Evolutionary conservation across 2,329 filamentous ascomycete species (phyloP).

Genomic region (Colletotrichum echinochloae): DNA sequence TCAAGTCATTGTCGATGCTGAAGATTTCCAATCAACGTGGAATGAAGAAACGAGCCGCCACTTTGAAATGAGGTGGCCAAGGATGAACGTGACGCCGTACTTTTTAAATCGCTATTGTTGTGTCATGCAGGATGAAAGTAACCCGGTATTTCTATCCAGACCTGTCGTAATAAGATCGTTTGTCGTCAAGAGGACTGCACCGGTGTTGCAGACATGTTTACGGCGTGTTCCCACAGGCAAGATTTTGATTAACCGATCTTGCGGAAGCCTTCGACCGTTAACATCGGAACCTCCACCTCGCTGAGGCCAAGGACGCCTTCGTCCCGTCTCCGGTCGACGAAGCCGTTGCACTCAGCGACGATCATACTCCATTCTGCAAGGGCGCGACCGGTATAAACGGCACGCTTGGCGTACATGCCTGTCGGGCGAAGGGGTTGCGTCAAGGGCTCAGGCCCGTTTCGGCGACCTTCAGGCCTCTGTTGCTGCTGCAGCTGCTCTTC

Average conservation of each 20-base stretch:
- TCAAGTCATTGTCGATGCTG: not conserved
- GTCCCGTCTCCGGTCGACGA: conserved; percentile 79
- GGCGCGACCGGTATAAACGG: conserved; percentile 76
- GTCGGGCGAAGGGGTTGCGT: conserved; percentile 60
- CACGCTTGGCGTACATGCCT: conserved; percentile 58
- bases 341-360: conserved; percentile 83
- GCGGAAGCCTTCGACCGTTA: conserved; percentile 58
- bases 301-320: conserved; percentile 76
- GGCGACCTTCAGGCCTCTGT: conserved; percentile 41
- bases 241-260: conserved; percentile 32
- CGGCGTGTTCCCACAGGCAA: not conserved
- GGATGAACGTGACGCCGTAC: not conserved
- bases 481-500: conserved; percentile 45
- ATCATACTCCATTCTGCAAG: conserved; percentile 84
- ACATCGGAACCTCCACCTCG: conserved; percentile 70
- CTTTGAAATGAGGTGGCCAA: not conserved
- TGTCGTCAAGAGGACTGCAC: not conserved
- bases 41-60: not conserved
- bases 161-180: conserved; percentile 11
- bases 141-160: not conserved
- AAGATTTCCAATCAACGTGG: not conserved
- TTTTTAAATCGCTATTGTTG: conserved; percentile 10
- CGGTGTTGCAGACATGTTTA: not conserved
- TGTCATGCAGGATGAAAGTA: not conserved
- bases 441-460: conserved; percentile 47